Base-by-base conservation (phyloP, 371 early-diverging fungal genomes). In the Encephalitozoon intestinalis region DNA sequence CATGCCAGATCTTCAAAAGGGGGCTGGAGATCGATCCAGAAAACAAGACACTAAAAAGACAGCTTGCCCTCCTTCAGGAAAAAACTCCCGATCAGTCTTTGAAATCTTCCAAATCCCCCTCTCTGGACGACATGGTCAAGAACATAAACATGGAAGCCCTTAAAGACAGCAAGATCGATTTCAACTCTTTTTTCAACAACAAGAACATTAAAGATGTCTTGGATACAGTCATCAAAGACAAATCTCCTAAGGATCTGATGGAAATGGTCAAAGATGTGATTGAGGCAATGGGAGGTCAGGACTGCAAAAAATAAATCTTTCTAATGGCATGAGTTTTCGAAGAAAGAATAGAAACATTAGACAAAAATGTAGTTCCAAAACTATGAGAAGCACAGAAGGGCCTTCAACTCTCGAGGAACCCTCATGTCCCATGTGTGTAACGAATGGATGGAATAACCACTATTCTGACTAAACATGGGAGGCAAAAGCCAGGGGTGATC, bases 181-280 rank as follows among this genome's bases (percentile, higher is more conserved):
- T 70, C 28, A 43, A 66, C 7, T 43, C 23, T 11, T 12, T 73
- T 40, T 43, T 73, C 37, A 66, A 30, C 21, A 49, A 73, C 28
- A 46, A 66, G 30, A 70, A 46, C 9, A 31, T 73, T 12, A 26
- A 11, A 28, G 73, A 67, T 9, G 39, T 50, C 31, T 23, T 53
- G 9, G 43, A 73, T 7, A 51, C 64, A 37, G 30, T 73, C 2
- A 26, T 73, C 8, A 73, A 73, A 25, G 67, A 73, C 66, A 73
- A 73, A 28, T 73, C 73, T 8, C 68, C 73, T 41, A 50, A 68
- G 8, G 73, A 75, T 12, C 46, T 70, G 15, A 68, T 25, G 28
- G 11, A 67, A 7, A 51, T 63, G 43, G 51, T 51, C 5, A 73
- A 65, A n/a, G 15, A 65, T 11, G 12, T 65, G 68, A 49, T 66